phyloP scores from a whole-genome alignment of 495 filamentous ascomycete genomes.

The Penicillium bialowiezense region DNA sequence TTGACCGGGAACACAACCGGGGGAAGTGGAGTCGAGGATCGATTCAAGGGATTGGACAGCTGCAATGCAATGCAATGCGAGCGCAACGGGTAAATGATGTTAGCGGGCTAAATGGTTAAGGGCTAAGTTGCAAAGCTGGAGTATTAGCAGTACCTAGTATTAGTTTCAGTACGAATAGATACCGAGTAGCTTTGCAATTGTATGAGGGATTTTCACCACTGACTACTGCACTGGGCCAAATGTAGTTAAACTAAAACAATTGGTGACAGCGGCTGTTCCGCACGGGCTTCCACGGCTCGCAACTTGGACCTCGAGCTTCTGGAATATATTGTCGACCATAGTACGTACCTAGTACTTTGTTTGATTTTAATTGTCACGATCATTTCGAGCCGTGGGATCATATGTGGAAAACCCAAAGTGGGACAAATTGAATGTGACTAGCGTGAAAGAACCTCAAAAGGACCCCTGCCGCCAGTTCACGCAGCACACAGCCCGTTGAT shows the following conservation, averaged over 20 bases:
- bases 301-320: background rate
- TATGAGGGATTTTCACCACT: constrained; percentile 10
- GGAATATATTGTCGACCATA: background rate
- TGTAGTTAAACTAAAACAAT: constrained; percentile 3
- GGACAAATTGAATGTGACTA: too few relatives aligned
- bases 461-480: too few relatives aligned
- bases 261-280: constrained; percentile 16
- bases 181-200: background rate
- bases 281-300: constrained; percentile 8
- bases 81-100: background rate
- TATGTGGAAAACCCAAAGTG: too few relatives aligned
- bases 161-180: background rate
- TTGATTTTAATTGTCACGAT: background rate
- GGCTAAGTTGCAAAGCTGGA: background rate
- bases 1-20: constrained; percentile 28
- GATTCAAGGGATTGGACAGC: background rate
- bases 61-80: constrained; percentile 5
- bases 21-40: constrained; percentile 22
- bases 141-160: too few relatives aligned
- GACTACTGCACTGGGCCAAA: constrained; percentile 7
- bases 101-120: background rate
- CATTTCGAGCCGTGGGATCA: too few relatives aligned
- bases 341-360: background rate
- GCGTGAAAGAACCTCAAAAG: too few relatives aligned
- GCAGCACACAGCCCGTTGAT: background rate